These are phyloP conservation scores for Atkinsonella texensis DNA, from an alignment of 2,329 filamentous ascomycete genomes.

Conservation along the genomic window DNA sequence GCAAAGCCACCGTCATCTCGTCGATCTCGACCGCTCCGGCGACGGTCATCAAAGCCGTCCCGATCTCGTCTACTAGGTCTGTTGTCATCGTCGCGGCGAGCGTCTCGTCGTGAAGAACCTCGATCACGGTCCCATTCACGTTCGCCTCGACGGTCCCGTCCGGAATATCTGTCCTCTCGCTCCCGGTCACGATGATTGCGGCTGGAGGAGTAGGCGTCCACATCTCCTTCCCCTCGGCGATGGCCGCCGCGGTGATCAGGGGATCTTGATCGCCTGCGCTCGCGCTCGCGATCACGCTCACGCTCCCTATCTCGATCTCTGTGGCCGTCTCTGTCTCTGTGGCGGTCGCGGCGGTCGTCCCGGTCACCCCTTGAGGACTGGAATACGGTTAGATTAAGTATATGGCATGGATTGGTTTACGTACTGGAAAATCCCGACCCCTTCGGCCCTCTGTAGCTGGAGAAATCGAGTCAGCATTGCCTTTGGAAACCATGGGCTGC, in stretches of 20 bases:
- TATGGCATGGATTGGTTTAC: conserved; percentile 14
- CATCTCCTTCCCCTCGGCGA: conserved; percentile 61
- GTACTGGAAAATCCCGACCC: conserved; percentile 43
- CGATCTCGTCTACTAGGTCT: conserved; percentile 45
- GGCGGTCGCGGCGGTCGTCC: conserved; percentile 32
- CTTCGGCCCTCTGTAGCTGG: conserved; percentile 34
- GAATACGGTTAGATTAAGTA: conserved; percentile 10
- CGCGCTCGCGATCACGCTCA: conserved; percentile 32
- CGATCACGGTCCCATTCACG: conserved; percentile 68
- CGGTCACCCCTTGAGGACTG: conserved; percentile 20
- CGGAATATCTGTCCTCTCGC: conserved; percentile 81
- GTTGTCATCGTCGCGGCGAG: conserved; percentile 53
- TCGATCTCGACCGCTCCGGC: conserved; percentile 36
- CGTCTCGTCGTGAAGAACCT: conserved; percentile 46
- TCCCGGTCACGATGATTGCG: conserved; percentile 87
- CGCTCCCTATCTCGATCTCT: conserved; percentile 24
- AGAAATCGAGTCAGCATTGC: conserved; percentile 9
- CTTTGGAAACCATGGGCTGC: neutral
- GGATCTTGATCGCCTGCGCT: conserved; percentile 73
- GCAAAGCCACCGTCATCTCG: conserved; percentile 25
- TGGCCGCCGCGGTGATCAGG: conserved; percentile 54
- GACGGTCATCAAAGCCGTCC: conserved; percentile 38
- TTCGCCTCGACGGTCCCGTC: conserved; percentile 55
- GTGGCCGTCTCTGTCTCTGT: conserved; percentile 37
- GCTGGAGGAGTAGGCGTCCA: conserved; percentile 87